A percentile compares a stretch with the other conserved stretches of the same genome.
These are phyloP conservation scores for Colletotrichum gloeosporioides DNA, from an alignment of 2,329 filamentous ascomycete species.

Conservation along the genomic window DNA sequence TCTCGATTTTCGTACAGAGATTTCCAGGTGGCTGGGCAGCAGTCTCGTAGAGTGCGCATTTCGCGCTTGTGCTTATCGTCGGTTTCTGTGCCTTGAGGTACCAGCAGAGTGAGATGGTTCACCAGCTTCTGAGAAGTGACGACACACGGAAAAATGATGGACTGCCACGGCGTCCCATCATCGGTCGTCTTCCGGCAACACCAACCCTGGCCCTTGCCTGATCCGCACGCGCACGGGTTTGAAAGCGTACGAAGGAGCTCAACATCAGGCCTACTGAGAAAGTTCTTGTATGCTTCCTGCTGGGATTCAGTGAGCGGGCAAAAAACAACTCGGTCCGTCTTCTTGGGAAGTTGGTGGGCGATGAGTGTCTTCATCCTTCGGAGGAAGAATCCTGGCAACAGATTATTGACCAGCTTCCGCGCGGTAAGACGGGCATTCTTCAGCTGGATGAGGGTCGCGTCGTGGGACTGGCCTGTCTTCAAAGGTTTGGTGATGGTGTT, in stretches of 20 bases:
- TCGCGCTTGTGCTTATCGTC: conserved; percentile 80
- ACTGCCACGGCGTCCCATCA: conserved; percentile 72
- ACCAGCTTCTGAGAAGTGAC: conserved; percentile 83
- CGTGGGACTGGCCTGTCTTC: conserved; percentile 88
- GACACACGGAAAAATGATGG: conserved; percentile 85
- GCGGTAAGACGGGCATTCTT: conserved; percentile 83
- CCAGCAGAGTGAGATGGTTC: conserved; percentile 89
- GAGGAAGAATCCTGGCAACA: conserved; percentile 89
- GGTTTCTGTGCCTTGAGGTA: conserved; percentile 67
- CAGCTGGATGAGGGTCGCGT: conserved; percentile 84
- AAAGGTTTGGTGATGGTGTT: conserved; percentile 79
- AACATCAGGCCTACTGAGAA: conserved; percentile 76
- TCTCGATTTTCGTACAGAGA: conserved; percentile 77
- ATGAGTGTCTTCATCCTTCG: conserved; percentile 93
- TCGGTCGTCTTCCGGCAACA: conserved; percentile 73
- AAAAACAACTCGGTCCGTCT: conserved; percentile 93
- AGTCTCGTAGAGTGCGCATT: conserved; percentile 73
- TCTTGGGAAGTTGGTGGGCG: conserved; percentile 90
- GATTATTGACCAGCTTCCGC: conserved; percentile 81
- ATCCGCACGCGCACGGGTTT: conserved; percentile 73
- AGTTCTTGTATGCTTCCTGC: conserved; percentile 80
- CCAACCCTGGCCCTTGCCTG: conserved; percentile 76
- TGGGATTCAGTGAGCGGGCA: conserved; percentile 88
- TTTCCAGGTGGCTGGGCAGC: conserved; percentile 77
- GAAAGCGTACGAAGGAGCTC: conserved; percentile 71